Conservation (phyloP, 2,329 filamentous ascomycete species). For the Aspergillus sp. region DNA sequence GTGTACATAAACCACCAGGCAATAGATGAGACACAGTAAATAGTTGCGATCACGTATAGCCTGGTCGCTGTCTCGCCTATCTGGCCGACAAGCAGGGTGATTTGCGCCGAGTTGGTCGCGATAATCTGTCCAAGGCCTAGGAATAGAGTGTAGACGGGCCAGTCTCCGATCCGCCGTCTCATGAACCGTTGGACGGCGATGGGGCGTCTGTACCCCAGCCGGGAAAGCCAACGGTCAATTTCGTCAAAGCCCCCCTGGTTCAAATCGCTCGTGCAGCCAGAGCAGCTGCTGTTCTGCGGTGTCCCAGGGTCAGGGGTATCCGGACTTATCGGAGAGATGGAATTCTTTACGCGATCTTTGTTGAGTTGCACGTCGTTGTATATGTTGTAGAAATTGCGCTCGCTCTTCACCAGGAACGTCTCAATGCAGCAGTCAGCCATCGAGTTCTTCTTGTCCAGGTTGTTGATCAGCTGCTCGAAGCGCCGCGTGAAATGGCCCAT, state of each 20-base stretch:
- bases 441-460: slow-evolving; percentile 51
- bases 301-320: too few relatives aligned
- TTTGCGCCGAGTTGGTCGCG: slow-evolving; percentile 66
- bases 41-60: slow-evolving; percentile 60
- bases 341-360: too few relatives aligned
- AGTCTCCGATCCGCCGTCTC: slow-evolving; percentile 60
- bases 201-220: too few relatives aligned
- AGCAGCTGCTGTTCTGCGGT: too few relatives aligned
- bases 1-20: slow-evolving; percentile 56
- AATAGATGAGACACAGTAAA: slow-evolving; percentile 59
- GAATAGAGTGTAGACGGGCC: slow-evolving; percentile 63
- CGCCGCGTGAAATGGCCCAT: slow-evolving; percentile 60
- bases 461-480: slow-evolving; percentile 50
- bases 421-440: slow-evolving; percentile 63
- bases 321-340: too few relatives aligned
- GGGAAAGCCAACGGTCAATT: slow-evolving; percentile 47
- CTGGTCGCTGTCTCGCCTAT: slow-evolving; percentile 61
- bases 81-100: slow-evolving; percentile 62
- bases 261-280: too few relatives aligned
- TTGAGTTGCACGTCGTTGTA: too few relatives aligned
- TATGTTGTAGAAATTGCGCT: too few relatives aligned
- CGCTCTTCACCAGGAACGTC: slow-evolving; percentile 60
- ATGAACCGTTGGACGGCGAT: slow-evolving; percentile 38
- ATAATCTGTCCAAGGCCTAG: slow-evolving; percentile 65
- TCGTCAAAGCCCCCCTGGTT: slow-evolving; percentile 4